These are phyloP conservation scores for Boletellus sp. DNA, from an alignment of 1,284 basidiomycete species.

Conservation along the genomic window DNA sequence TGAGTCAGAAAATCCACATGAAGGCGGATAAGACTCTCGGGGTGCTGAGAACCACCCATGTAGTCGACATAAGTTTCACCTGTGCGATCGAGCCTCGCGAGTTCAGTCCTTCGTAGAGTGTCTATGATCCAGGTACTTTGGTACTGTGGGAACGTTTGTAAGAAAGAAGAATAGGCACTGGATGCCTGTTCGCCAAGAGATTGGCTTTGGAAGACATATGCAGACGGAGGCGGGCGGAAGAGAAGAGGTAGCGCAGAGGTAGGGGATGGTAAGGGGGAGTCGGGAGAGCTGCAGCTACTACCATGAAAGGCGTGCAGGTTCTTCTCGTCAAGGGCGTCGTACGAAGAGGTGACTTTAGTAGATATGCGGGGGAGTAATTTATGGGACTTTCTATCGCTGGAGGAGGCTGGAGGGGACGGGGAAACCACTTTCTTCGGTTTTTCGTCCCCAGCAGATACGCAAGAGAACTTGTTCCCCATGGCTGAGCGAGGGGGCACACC, in stretches of 20 bases:
- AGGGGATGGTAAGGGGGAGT: not conserved
- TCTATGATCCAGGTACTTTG: conserved; percentile 65
- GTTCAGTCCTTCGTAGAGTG: conserved; percentile 67
- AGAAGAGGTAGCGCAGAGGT: not conserved
- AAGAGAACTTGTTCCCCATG: conserved; percentile 45
- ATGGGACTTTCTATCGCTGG: conserved; percentile 39
- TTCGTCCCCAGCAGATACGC: conserved; percentile 18
- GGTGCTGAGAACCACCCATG: conserved; percentile 76
- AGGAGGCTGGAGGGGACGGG: conserved; percentile 29
- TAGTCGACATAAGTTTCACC: conserved; percentile 78
- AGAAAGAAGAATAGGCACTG: conserved; percentile 39
- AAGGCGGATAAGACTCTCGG: conserved; percentile 65
- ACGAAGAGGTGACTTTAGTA: conserved; percentile 32
- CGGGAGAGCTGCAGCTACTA: not conserved
- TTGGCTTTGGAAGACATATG: conserved; percentile 30
- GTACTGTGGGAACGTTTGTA: conserved; percentile 49
- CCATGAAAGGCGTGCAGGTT: conserved; percentile 5
- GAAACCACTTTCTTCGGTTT: conserved; percentile 16
- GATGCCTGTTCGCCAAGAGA: conserved; percentile 28
- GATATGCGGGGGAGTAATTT: conserved; percentile 35
- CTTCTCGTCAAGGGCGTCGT: conserved; percentile 35
- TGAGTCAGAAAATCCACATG: conserved; percentile 65
- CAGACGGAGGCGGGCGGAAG: conserved; percentile 15
- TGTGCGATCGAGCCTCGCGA: conserved; percentile 53
- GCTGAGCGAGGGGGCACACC: not conserved